Evolutionary conservation across 169 alveolate genomes (phyloP).

Genomic region (Plasmodium adleri): DNA sequence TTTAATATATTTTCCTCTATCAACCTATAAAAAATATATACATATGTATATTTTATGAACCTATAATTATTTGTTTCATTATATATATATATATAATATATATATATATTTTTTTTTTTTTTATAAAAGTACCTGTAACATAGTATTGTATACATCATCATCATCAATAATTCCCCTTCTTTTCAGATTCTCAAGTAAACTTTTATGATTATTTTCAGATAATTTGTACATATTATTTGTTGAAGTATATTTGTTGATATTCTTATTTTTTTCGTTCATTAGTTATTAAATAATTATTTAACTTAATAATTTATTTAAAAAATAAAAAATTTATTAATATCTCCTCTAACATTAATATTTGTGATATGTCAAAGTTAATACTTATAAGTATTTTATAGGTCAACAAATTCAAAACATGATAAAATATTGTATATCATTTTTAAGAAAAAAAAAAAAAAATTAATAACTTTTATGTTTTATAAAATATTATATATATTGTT

Average conservation of each 20-base stretch:
- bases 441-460: background rate
- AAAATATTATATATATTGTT: background rate
- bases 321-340: conserved; percentile 32
- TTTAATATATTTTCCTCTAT: conserved; percentile 66
- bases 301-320: conserved; percentile 16
- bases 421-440: background rate
- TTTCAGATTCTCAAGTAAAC: conserved; percentile 60
- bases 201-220: conserved; percentile 44
- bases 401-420: conserved; percentile 12
- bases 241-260: background rate
- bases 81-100: conserved; percentile 6
- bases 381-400: conserved; percentile 28
- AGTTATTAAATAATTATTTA: background rate
- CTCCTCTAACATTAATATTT: conserved; percentile 14
- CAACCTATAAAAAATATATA: conserved; percentile 41
- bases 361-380: conserved; percentile 4
- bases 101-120: background rate
- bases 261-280: conserved; percentile 1
- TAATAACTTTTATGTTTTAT: too few relatives aligned
- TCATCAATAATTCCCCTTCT: conserved; percentile 72
- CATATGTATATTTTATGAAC: background rate
- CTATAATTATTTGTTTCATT: background rate
- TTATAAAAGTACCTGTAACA: conserved; percentile 56
- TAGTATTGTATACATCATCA: conserved; percentile 74
- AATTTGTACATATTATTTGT: conserved; percentile 35